These are phyloP conservation scores for Taxillus chinensis DNA, from an alignment of 164 flowering plant species.

Conservation along the genomic window DNA sequence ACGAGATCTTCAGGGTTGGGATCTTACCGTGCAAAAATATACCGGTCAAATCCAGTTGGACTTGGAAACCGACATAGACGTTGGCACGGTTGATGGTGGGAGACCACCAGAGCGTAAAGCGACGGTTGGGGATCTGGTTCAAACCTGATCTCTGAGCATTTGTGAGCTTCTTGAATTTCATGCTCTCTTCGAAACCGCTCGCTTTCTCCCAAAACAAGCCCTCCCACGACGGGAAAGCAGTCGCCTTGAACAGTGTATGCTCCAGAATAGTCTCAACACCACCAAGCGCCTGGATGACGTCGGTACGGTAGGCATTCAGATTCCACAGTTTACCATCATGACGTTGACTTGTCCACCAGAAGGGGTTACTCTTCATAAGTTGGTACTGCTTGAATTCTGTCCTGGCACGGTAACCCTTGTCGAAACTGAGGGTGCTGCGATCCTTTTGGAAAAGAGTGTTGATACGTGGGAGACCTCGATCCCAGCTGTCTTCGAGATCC, in stretches of 20 bases:
- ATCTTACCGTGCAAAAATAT: slow-evolving; percentile 99
- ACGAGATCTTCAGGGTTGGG: slow-evolving; percentile 92
- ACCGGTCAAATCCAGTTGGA: slow-evolving; percentile 92
- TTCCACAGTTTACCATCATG: slow-evolving; percentile 99
- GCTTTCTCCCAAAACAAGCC: slow-evolving; percentile 99
- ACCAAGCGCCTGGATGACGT: slow-evolving; percentile 99
- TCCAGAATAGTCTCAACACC: slow-evolving; percentile 99
- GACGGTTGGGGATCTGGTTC: slow-evolving; percentile 94
- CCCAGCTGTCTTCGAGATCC: slow-evolving; percentile 95
- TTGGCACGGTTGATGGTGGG: slow-evolving; percentile 96
- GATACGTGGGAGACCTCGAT: slow-evolving; percentile 96
- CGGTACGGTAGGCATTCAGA: slow-evolving; percentile 93
- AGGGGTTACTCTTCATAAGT: slow-evolving; percentile 92
- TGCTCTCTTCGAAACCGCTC: slow-evolving; percentile 98
- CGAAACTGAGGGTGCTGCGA: slow-evolving; percentile 91
- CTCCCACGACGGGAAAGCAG: slow-evolving; percentile 99
- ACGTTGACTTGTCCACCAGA: slow-evolving; percentile 99
- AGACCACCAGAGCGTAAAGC: slow-evolving; percentile 99
- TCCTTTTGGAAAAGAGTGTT: slow-evolving; percentile 97
- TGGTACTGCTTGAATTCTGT: slow-evolving; percentile 99
- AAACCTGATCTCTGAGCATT: slow-evolving; percentile 99
- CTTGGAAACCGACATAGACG: slow-evolving; percentile 99
- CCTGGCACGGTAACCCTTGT: slow-evolving; percentile 98
- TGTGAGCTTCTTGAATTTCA: slow-evolving; percentile 97
- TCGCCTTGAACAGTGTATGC: slow-evolving; percentile 96